These are phyloP conservation scores for Bipolaris bicolor DNA, from an alignment of 2,329 filamentous ascomycete species.

Conservation along the genomic window DNA sequence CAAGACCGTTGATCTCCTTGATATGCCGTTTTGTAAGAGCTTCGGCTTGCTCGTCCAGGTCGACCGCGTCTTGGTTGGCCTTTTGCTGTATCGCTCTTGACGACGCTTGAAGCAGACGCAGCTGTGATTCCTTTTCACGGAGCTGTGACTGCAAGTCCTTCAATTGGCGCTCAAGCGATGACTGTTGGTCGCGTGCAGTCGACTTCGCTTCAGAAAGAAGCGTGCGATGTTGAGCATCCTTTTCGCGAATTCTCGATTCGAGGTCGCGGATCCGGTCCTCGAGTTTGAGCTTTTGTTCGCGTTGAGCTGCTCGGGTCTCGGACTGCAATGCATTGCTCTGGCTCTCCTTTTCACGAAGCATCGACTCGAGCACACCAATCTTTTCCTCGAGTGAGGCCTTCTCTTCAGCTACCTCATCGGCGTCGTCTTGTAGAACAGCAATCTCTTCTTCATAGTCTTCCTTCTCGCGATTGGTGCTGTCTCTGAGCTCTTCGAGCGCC, in stretches of 20 bases:
- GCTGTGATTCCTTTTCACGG: constrained; percentile 36
- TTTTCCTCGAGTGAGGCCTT: constrained; percentile 67
- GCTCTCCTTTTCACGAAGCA: constrained; percentile 48
- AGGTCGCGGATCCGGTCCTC: constrained; percentile 58
- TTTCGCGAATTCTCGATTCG: constrained; percentile 37
- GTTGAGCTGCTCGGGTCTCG: constrained; percentile 62
- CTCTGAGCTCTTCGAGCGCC: constrained; percentile 60
- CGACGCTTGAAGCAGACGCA: constrained; percentile 36
- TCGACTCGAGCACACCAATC: constrained; percentile 50
- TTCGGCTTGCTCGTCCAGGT: constrained; percentile 57
- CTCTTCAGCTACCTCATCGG: constrained; percentile 52
- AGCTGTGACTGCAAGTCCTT: constrained; percentile 31
- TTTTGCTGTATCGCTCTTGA: constrained; percentile 39
- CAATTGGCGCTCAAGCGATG: constrained; percentile 58
- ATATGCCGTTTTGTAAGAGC: constrained; percentile 72
- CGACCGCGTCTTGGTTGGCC: constrained; percentile 37
- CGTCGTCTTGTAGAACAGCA: constrained; percentile 52
- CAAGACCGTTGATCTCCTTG: constrained; percentile 79
- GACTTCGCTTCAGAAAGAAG: constrained; percentile 37
- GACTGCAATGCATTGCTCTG: constrained; percentile 27
- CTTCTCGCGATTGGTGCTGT: constrained; percentile 52
- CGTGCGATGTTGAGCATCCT: constrained; percentile 38
- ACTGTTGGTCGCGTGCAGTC: constrained; percentile 51
- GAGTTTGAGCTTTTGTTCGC: constrained; percentile 52
- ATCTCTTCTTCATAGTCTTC: constrained; percentile 65